Evolutionary conservation across 2,329 filamentous ascomycete species (phyloP), one percentile per base, ranked within the genome.

Genomic region (Remersonia thermophila): DNA sequence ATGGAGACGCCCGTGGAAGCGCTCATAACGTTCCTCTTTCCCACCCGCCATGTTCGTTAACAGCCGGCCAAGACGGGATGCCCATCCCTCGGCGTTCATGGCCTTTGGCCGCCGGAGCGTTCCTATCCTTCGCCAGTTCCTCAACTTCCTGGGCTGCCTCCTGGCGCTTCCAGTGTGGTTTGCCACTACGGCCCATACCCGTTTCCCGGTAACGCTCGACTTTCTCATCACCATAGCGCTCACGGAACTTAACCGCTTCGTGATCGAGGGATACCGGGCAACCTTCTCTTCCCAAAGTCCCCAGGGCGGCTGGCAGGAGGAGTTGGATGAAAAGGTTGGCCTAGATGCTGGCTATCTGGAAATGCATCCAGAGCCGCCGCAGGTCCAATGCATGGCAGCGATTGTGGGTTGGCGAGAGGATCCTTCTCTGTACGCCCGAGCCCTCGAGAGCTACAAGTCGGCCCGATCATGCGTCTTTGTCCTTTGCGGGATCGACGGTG

Each of bases 321-420:
- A 30, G 7, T n/a, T n/a, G n/a, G n/a, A n/a, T n/a, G n/a, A n/a
- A n/a, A n/a, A n/a, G n/a, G n/a, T n/a, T n/a, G n/a, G n/a, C n/a
- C n/a, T n/a, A n/a, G n/a, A n/a, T n/a, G n/a, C n/a, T n/a, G n/a
- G n/a, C n/a, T 30, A 35, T 15, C 14, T 37, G 12, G 40, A 42
- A 23, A 35, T 20, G 4, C 40, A 40, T 26, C 37, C 18, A 16
- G 6, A 7, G 6, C 3, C 14, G 1, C 13, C 35, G 14, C 35
- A 13, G 7, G 11, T 37, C n/a, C 34, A 40, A 4, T 42, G 40
- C 12, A 10, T 42, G 20, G 40, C 40, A 13, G 40, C 40, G 3
- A 37, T 42, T 9, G 40, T 42, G 7, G 40, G 40, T 11, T 42
- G 40, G 40, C 28, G 40, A n/a, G 40, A 42, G 17, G 40, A 40